Evolutionary conservation across 257 asterid species (phyloP).

Genomic region (Vinca minor): DNA sequence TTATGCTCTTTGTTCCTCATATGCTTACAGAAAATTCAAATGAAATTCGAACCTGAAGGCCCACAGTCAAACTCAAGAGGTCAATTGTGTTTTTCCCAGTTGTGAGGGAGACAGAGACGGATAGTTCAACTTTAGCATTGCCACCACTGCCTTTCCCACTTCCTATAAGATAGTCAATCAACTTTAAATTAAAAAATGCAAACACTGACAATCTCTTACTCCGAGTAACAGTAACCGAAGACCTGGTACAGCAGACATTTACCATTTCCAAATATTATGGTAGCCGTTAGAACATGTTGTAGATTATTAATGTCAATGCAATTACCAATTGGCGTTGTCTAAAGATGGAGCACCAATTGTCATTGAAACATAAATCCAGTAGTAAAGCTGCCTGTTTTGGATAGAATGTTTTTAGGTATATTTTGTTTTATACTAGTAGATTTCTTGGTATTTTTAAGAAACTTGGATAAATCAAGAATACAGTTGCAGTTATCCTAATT

Average conservation of each 20-base stretch:
- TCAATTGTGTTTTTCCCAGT: conserved; percentile 54
- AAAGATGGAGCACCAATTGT: not conserved
- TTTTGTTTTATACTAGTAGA: not conserved
- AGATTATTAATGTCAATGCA: not conserved
- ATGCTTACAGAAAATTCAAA: not conserved
- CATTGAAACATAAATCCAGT: not conserved
- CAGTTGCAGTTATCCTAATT: not conserved
- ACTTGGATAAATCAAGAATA: not conserved
- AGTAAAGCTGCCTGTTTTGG: not conserved
- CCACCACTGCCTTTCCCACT: conserved; percentile 48
- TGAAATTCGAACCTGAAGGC: conserved; percentile 53
- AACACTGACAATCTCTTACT: not conserved
- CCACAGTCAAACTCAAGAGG: conserved; percentile 75
- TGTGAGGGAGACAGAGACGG: conserved; percentile 49
- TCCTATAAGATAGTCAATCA: conserved; percentile 35
- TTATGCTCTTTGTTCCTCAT: not conserved
- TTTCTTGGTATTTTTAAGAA: not conserved
- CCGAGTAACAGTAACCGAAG: not conserved
- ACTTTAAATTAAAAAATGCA: not conserved
- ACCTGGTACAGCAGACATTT: not conserved
- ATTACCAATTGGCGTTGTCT: not conserved
- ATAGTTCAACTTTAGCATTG: conserved; percentile 39
- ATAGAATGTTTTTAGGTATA: not conserved
- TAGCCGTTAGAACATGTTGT: not conserved
- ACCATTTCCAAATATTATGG: not conserved